Evolutionary conservation across 805 yeast genomes (phyloP).

Genomic region (Hanseniaspora hatyaiensis): DNA sequence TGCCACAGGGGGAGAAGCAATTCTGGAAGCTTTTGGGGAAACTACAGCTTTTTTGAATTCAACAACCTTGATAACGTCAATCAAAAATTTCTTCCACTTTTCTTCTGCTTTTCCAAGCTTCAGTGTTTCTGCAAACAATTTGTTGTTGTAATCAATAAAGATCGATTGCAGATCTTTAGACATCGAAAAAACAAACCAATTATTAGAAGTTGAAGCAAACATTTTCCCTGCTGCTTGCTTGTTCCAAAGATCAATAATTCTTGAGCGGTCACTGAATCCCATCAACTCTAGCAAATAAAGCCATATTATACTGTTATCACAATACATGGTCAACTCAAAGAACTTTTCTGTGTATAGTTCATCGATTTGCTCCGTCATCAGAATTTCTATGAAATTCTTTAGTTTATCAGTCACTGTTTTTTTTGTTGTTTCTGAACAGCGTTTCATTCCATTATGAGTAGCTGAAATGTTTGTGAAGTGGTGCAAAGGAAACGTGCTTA

Average conservation of each 20-base stretch:
- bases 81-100: constrained; percentile 26
- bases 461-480: constrained; percentile 8
- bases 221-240: constrained; percentile 23
- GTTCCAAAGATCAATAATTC: constrained; percentile 26
- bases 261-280: constrained; percentile 17
- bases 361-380: not conserved
- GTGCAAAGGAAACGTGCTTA: not conserved
- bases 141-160: constrained; percentile 13
- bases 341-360: constrained; percentile 32
- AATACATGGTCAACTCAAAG: constrained; percentile 23
- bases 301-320: constrained; percentile 26
- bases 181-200: constrained; percentile 14
- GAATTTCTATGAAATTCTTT: not conserved
- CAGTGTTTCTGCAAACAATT: constrained; percentile 2
- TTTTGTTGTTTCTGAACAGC: constrained; percentile 6
- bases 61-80: constrained; percentile 21
- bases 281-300: constrained; percentile 25
- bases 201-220: constrained; percentile 13
- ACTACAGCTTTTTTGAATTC: constrained; percentile 17
- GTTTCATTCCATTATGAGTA: constrained; percentile 10
- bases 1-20: constrained; percentile 3
- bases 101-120: constrained; percentile 20
- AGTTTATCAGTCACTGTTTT: not conserved
- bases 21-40: constrained; percentile 13
- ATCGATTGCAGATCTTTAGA: not conserved